These are phyloP conservation scores for Heterobasidion irregulare DNA, from an alignment of 1,284 basidiomycete genomes.

Conservation along the genomic window DNA sequence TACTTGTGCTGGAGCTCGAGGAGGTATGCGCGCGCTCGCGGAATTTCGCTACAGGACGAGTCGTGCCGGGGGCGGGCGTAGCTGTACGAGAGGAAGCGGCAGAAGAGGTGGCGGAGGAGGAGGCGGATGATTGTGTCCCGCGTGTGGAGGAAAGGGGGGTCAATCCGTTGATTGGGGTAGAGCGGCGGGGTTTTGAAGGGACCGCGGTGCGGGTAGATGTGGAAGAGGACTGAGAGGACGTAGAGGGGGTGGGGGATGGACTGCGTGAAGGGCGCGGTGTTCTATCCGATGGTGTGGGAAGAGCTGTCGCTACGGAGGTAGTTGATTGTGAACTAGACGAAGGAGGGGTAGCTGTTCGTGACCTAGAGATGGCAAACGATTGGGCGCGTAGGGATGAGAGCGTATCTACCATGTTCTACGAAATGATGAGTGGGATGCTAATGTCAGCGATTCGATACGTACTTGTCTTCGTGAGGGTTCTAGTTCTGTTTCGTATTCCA, in stretches of 20 bases:
- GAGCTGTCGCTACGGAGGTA: neutral
- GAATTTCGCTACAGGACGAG: conserved; percentile 26
- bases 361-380: neutral
- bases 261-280: conserved; percentile 12
- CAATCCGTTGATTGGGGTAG: neutral
- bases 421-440: neutral
- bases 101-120: conserved; percentile 7
- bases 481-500: conserved; percentile 64
- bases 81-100: conserved; percentile 20
- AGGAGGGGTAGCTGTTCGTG: neutral
- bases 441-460: conserved; percentile 12
- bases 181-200: conserved; percentile 12
- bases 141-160: conserved; percentile 16
- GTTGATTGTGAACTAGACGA: neutral
- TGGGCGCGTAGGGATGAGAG: conserved; percentile 8
- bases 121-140: neutral
- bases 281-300: neutral
- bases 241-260: conserved; percentile 12
- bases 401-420: conserved; percentile 3
- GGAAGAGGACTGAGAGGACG: conserved; percentile 8
- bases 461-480: conserved; percentile 43
- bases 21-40: conserved; percentile 3
- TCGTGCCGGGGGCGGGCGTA: conserved; percentile 36
- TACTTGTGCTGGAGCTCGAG: neutral
- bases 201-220: conserved; percentile 9